phyloP scores from a whole-genome alignment of 1,284 basidiomycete genomes.

The Papiliotrema flavescens region DNA sequence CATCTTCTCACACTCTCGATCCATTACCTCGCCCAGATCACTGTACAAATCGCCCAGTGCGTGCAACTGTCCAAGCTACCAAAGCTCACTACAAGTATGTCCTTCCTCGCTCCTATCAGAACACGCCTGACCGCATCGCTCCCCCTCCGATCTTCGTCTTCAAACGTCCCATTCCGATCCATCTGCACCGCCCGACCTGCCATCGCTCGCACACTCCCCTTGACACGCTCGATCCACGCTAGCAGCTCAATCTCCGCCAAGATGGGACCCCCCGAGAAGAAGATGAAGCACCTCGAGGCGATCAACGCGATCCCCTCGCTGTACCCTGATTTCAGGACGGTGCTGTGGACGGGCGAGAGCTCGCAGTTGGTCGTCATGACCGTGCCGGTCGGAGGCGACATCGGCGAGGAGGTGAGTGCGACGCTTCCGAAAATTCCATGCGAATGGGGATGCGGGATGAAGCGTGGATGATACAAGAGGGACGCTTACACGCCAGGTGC shows the following conservation, averaged over 20 bases:
- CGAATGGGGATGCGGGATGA: background rate
- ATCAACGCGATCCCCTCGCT: conserved; percentile 40
- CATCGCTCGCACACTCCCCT: background rate
- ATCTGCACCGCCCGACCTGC: background rate
- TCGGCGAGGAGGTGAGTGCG: conserved; percentile 39
- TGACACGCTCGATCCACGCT: background rate
- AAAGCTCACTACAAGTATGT: conserved; percentile 1
- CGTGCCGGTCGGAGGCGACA: conserved; percentile 47
- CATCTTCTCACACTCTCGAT: no score
- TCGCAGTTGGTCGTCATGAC: conserved; percentile 48
- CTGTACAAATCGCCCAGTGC: no score
- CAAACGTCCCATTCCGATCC: background rate
- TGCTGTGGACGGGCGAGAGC: conserved; percentile 45
- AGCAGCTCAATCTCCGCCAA: conserved; percentile 2
- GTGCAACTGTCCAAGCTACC: no score
- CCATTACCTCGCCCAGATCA: no score
- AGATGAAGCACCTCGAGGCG: conserved; percentile 39
- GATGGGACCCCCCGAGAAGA: conserved; percentile 31
- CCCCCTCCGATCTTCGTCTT: background rate
- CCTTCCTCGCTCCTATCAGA: background rate
- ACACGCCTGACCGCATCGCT: background rate
- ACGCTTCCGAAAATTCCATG: no score
- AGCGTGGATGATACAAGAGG: background rate
- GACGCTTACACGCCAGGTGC: conserved; percentile 29
- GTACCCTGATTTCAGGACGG: conserved; percentile 44